Percentiles rank a stretch among this genome's conserved stretches.
Conservation (phyloP, 345 rosid species). For the Eucalyptus curtisii region DNA sequence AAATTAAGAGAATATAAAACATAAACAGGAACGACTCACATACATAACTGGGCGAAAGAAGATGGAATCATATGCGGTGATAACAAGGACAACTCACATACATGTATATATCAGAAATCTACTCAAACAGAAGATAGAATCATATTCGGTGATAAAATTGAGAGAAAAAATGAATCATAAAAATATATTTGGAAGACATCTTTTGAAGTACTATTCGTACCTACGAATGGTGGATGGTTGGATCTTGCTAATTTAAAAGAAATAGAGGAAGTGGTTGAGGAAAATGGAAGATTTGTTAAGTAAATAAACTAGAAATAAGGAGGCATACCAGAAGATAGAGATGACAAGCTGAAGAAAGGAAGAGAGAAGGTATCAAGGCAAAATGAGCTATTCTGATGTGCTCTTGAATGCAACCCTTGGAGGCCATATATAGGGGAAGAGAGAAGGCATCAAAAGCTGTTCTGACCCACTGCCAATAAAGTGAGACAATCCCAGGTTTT, state of each 20-base stretch:
- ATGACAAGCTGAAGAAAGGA: neutral
- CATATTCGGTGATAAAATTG: neutral
- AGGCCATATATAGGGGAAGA: neutral
- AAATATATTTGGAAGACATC: neutral
- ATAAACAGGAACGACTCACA: neutral
- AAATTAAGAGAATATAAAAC: neutral
- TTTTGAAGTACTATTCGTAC: neutral
- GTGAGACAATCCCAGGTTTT: neutral
- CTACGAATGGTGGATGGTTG: neutral
- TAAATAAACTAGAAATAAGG: neutral
- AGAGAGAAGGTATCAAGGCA: neutral
- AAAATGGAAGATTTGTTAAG: neutral
- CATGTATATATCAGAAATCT: neutral
- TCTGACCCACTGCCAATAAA: neutral
- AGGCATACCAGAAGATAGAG: neutral
- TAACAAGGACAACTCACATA: neutral
- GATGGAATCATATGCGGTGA: neutral
- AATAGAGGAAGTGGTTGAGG: neutral
- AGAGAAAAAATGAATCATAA: neutral
- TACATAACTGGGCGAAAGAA: neutral
- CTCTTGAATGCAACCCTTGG: neutral
- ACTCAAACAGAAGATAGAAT: neutral
- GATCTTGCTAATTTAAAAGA: neutral
- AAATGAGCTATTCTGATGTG: neutral
- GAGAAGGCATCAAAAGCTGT: neutral